phyloP scores from a whole-genome alignment of 2,329 filamentous ascomycete genomes.

The Talaromyces rugulosus region DNA sequence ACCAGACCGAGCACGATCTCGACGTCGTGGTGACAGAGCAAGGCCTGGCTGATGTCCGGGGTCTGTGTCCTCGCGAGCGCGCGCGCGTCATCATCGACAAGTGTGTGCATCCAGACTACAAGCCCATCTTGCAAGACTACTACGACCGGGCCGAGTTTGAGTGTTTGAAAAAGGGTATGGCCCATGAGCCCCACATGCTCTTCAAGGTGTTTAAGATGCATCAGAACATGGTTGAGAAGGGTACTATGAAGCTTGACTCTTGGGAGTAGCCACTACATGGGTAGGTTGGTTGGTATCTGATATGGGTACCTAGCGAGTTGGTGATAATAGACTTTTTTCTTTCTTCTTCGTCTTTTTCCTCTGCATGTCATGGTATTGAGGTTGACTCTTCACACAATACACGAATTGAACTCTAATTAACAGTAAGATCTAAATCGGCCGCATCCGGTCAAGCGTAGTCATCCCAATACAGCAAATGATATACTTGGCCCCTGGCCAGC shows the following conservation, averaged over 20 bases:
- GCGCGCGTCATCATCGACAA: constrained; percentile 82
- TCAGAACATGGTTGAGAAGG: constrained; percentile 73
- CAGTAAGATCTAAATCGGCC: not conserved
- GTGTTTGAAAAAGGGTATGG: constrained; percentile 80
- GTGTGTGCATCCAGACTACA: constrained; percentile 81
- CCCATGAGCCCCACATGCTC: constrained; percentile 82
- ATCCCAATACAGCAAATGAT: not conserved
- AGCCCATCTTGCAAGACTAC: constrained; percentile 76
- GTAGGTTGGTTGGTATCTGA: not conserved
- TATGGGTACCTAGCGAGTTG: not conserved
- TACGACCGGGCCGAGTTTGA: constrained; percentile 82
- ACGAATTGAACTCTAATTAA: not conserved
- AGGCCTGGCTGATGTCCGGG: constrained; percentile 80
- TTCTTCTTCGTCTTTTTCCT: too few relatives aligned
- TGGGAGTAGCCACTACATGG: constrained; percentile 46
- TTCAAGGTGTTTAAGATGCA: constrained; percentile 90
- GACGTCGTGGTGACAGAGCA: constrained; percentile 79
- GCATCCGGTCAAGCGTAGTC: not conserved
- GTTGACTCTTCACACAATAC: not conserved
- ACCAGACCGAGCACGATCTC: constrained; percentile 89
- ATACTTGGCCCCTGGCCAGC: not conserved
- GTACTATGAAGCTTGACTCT: constrained; percentile 79
- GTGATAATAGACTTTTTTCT: too few relatives aligned
- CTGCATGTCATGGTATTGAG: not conserved
- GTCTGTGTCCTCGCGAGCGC: constrained; percentile 72